Conservation (phyloP, 2,329 filamentous ascomycete species). For the Arthrobotrys iridis region DNA sequence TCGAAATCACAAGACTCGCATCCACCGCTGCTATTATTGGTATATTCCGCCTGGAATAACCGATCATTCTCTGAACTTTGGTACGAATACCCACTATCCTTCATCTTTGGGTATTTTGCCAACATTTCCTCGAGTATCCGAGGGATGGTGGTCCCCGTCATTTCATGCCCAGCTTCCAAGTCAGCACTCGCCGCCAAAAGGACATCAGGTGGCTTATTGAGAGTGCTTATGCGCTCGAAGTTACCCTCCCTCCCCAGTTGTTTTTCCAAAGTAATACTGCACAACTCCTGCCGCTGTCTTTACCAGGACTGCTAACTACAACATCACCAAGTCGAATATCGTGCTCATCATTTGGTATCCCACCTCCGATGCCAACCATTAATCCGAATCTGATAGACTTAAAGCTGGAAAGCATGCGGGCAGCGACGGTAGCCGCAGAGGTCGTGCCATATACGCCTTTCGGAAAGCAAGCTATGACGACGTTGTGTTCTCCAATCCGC, state of each 20-base stretch:
- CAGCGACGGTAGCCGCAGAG: conserved; percentile 57
- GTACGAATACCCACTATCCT: background rate
- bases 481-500: conserved; percentile 57
- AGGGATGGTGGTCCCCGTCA: background rate
- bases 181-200: conserved; percentile 15
- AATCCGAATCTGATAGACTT: conserved; percentile 57
- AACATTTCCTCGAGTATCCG: background rate
- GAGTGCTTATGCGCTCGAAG: background rate
- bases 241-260: conserved; percentile 9
- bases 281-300: background rate
- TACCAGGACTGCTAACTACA: conserved; percentile 1
- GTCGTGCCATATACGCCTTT: conserved; percentile 56
- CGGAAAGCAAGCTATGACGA: conserved; percentile 59
- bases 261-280: conserved; percentile 24
- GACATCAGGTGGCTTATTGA: conserved; percentile 23
- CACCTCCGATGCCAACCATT: conserved; percentile 58
- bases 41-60: background rate
- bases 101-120: conserved; percentile 1
- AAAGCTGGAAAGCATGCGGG: conserved; percentile 57
- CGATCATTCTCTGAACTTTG: background rate
- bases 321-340: conserved; percentile 47
- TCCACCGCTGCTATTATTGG: background rate
- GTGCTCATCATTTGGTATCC: conserved; percentile 34
- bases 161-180: conserved; percentile 25
- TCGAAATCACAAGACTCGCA: background rate